Base-by-base conservation (phyloP, 441 rosid genomes). In the Macaranga tanarius region DNA sequence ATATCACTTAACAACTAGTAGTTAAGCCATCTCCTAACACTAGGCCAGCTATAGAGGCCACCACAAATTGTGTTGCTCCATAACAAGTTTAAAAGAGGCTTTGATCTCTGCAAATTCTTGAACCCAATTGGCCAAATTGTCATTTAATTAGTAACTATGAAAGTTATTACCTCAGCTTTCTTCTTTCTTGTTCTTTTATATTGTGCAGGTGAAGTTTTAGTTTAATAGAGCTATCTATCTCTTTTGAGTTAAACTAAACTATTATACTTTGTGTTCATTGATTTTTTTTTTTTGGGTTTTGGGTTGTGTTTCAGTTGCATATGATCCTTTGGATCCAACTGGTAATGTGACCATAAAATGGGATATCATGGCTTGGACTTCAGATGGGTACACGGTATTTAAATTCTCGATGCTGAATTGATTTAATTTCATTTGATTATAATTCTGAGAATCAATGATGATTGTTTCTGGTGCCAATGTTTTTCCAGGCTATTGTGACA, bases 361-460 rank as follows among this genome's bases (percentile, higher is more conserved):
- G 98, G 98, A 93, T 74, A 63, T 91, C 73, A 87, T 89, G 91
- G 84, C 93, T 48, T 93, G 97, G 97, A 91, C 93, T 7, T 3
- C 85, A 16, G 98, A 93, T 75, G 98, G 97, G 65, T 91, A 91
- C 54, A 88, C 88, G 70, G 97, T 89, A 69, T 80, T 89, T 75
- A 55, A 4, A 20, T 11, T 10, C 38, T 31, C 5, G 38, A 31
- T 31, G 38, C 38, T 31, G 1, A 31, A 31, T 31, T 31, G 38
- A 31, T 62, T 31, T 31, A 5, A 31, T 62, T 9, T 7, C 9
- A 2, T n/a, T 20, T 5, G 42, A 48, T 42, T 42, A 28, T 15
- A 74, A 19, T 26, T 20, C 45, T 42, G 38, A 31, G 38, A 31
- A 31, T 31, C 11, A 42, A 7, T 42, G 17, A 48, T 34, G 47